A percentile compares a stretch with the other conserved stretches of the same genome.
Conservation (phyloP, 2,329 filamentous ascomycete genomes). For the Diaporthe eres region DNA sequence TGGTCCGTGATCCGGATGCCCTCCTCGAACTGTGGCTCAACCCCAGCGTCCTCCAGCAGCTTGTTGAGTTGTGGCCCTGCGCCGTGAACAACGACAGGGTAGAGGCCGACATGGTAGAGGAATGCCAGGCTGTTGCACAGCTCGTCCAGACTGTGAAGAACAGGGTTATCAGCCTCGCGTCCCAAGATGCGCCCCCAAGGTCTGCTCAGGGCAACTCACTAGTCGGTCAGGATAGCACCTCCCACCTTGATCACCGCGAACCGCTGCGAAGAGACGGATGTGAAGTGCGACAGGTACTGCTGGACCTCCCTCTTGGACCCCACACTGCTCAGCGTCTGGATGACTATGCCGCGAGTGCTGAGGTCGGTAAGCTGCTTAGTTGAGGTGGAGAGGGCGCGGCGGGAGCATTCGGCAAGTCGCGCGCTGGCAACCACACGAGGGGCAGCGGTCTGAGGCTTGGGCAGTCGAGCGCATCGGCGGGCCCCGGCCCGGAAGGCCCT, state of each 20-base stretch:
- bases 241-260: slow-evolving; percentile 99
- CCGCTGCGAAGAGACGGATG: slow-evolving; percentile 94
- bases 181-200: background rate
- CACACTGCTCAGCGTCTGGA: slow-evolving; percentile 94
- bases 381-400: slow-evolving; percentile 53
- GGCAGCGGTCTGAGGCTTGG: slow-evolving; percentile 33
- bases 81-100: slow-evolving; percentile 95
- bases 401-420: slow-evolving; percentile 42
- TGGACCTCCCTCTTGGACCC: slow-evolving; percentile 96
- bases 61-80: slow-evolving; percentile 96
- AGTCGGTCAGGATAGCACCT: slow-evolving; percentile 94
- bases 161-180: slow-evolving; percentile 15
- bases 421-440: slow-evolving; percentile 36
- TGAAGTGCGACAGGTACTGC: slow-evolving; percentile 98
- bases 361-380: slow-evolving; percentile 60
- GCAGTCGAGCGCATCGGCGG: slow-evolving; percentile 55
- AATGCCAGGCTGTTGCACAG: slow-evolving; percentile 91
- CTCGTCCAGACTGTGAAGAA: slow-evolving; percentile 74
- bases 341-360: slow-evolving; percentile 83
- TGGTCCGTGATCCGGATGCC: slow-evolving; percentile 96
- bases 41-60: slow-evolving; percentile 88
- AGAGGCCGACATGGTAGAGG: slow-evolving; percentile 93
- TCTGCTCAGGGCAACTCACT: slow-evolving; percentile 53
- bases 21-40: slow-evolving; percentile 96
- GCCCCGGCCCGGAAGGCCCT: slow-evolving; percentile 60